A percentile compares a stretch with the other conserved stretches of the same genome.
These are phyloP conservation scores for Lachancea dasiensis DNA, from an alignment of 805 yeast species.

Conservation along the genomic window DNA sequence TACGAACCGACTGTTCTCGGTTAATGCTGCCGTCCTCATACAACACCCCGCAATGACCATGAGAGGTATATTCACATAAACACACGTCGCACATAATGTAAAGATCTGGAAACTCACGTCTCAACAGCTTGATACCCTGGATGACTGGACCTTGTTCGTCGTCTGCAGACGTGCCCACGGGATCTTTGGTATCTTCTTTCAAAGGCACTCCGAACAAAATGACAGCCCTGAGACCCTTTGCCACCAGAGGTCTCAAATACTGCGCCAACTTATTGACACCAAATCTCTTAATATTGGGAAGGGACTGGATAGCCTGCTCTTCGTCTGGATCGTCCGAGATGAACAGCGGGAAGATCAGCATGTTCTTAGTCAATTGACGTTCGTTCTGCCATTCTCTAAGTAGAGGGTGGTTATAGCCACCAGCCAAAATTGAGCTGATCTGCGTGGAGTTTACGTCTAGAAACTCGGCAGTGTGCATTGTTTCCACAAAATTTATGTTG, in stretches of 20 bases:
- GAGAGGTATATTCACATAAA: constrained; percentile 91
- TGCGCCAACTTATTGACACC: constrained; percentile 77
- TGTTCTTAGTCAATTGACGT: constrained; percentile 73
- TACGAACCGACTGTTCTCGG: constrained; percentile 63
- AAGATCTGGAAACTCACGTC: constrained; percentile 65
- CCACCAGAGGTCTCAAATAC: constrained; percentile 61
- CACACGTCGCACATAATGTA: constrained; percentile 93
- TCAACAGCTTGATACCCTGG: constrained; percentile 60
- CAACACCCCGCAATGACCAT: constrained; percentile 96
- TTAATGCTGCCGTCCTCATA: constrained; percentile 82
- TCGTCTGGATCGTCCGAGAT: constrained; percentile 78
- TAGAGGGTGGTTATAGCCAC: constrained; percentile 91
- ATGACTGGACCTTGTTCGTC: constrained; percentile 96
- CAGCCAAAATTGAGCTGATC: constrained; percentile 75
- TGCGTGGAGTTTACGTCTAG: constrained; percentile 51
- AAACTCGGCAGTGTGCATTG: constrained; percentile 68
- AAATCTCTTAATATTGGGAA: constrained; percentile 84
- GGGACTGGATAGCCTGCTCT: constrained; percentile 61
- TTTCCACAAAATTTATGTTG: too few relatives aligned
- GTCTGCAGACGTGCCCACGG: constrained; percentile 83
- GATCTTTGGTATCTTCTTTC: constrained; percentile 70
- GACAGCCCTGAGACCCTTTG: constrained; percentile 79
- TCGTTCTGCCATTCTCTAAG: constrained; percentile 88
- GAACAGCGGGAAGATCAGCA: constrained; percentile 91
- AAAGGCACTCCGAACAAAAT: constrained; percentile 89